These are phyloP conservation scores for Ceratocystis cacaofunesta DNA, from an alignment of 2,329 filamentous ascomycete genomes.

Conservation along the genomic window DNA sequence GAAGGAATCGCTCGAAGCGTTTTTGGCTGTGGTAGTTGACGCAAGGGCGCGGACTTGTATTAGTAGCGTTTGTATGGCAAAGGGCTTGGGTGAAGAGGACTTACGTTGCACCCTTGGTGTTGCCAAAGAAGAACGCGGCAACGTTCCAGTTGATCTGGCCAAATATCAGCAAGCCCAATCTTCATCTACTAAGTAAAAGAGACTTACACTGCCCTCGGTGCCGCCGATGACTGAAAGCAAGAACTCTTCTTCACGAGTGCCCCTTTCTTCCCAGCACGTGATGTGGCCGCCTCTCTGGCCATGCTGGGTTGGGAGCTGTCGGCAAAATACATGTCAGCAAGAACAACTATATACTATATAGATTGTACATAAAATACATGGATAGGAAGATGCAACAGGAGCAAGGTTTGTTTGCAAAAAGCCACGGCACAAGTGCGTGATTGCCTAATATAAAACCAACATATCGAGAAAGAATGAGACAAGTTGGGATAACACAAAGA, in stretches of 20 bases:
- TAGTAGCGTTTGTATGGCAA: neutral
- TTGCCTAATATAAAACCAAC: neutral
- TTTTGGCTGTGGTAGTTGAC: conserved; percentile 37
- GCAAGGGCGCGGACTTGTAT: neutral
- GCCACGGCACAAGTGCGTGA: neutral
- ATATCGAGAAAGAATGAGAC: neutral
- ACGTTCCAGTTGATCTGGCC: conserved; percentile 46
- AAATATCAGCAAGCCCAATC: neutral
- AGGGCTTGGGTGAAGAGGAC: conserved; percentile 23
- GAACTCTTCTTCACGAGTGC: conserved; percentile 15
- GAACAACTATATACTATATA: neutral
- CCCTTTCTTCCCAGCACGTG: conserved; percentile 15
- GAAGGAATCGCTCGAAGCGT: conserved; percentile 52
- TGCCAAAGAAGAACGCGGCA: conserved; percentile 16
- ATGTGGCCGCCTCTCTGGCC: conserved; percentile 13
- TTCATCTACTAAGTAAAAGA: neutral
- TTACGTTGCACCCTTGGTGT: conserved; percentile 52
- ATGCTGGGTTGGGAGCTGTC: conserved; percentile 2
- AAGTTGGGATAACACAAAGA: neutral
- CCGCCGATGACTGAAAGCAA: conserved; percentile 16
- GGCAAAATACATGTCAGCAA: neutral
- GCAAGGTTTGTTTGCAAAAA: neutral
- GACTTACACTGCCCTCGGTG: conserved; percentile 15
- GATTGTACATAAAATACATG: neutral
- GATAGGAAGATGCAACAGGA: neutral